Conservation (phyloP, 2,329 filamentous ascomycete species). For the Ustilaginoidea virens region DNA sequence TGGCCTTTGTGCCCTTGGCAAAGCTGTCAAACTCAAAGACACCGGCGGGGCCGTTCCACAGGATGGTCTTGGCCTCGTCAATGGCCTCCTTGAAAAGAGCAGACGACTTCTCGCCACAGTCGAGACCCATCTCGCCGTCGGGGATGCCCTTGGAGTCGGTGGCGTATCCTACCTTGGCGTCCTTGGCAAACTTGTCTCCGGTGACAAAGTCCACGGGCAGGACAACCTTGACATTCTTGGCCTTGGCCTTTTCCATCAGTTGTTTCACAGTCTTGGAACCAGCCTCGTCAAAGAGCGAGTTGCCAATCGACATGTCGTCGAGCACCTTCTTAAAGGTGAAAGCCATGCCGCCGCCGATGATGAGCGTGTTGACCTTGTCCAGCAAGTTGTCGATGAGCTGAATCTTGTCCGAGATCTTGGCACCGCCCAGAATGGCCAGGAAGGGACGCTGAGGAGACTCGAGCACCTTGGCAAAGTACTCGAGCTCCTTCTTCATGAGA, state of each 20-base stretch:
- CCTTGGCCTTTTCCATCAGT: slow-evolving; percentile 90
- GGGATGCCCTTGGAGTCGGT: slow-evolving; percentile 82
- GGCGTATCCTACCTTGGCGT: slow-evolving; percentile 68
- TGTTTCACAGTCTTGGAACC: slow-evolving; percentile 81
- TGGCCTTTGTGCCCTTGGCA: slow-evolving; percentile 80
- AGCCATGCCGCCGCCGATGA: slow-evolving; percentile 95
- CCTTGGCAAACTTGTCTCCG: slow-evolving; percentile 81
- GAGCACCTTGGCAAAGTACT: slow-evolving; percentile 96
- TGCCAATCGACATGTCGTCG: slow-evolving; percentile 75
- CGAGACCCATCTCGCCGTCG: slow-evolving; percentile 95
- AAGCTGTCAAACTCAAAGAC: slow-evolving; percentile 98
- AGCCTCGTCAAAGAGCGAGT: slow-evolving; percentile 83
- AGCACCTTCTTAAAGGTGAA: slow-evolving; percentile 99
- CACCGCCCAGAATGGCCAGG: slow-evolving; percentile 94
- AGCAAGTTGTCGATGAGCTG: slow-evolving; percentile 98
- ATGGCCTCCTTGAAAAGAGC: slow-evolving; percentile 83
- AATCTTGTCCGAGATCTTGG: slow-evolving; percentile 99
- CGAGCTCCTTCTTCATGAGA: slow-evolving; percentile 99
- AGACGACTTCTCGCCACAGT: slow-evolving; percentile 80
- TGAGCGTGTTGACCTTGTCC: slow-evolving; percentile 91
- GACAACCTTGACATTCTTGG: slow-evolving; percentile 88
- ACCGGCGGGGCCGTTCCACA: slow-evolving; percentile 96
- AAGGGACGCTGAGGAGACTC: slow-evolving; percentile 89
- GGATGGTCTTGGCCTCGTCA: slow-evolving; percentile 78
- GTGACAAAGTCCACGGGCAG: slow-evolving; percentile 92